These are phyloP conservation scores for Mycena albidolilacea DNA, from an alignment of 768 basidiomycete species.

Conservation along the genomic window DNA sequence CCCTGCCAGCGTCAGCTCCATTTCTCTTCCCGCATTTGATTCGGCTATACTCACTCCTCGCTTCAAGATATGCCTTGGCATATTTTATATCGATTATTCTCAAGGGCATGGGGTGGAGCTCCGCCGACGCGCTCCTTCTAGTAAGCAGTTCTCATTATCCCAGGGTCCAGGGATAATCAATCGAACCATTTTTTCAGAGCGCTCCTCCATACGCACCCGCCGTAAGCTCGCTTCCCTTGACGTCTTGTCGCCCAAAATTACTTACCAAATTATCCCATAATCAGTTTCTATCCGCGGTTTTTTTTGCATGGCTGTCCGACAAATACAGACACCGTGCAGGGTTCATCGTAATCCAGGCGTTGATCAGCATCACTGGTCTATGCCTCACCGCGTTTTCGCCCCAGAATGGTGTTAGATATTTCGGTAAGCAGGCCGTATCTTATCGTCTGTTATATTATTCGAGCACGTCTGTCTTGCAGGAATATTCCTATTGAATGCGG, in stretches of 20 bases:
- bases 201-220: slow-evolving; percentile 63
- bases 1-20: slow-evolving; percentile 59
- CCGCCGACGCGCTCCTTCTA: slow-evolving; percentile 56
- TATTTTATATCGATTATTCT: slow-evolving; percentile 66
- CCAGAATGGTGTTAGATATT: slow-evolving; percentile 57
- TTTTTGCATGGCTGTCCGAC: slow-evolving; percentile 64
- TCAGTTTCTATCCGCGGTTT: slow-evolving; percentile 50
- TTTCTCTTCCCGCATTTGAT: background rate
- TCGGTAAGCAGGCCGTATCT: slow-evolving; percentile 49
- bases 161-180: background rate
- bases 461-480: slow-evolving; percentile 44
- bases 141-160: slow-evolving; percentile 44
- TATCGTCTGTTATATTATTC: background rate
- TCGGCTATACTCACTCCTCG: background rate
- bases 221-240: slow-evolving; percentile 45
- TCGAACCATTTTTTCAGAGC: slow-evolving; percentile 48
- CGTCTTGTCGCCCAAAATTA: background rate
- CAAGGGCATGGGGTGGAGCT: slow-evolving; percentile 60
- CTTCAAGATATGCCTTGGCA: slow-evolving; percentile 54
- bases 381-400: slow-evolving; percentile 56
- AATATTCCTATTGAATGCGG: slow-evolving; percentile 60
- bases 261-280: background rate
- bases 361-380: slow-evolving; percentile 57
- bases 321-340: slow-evolving; percentile 58
- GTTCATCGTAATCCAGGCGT: slow-evolving; percentile 56